phyloP scores from a whole-genome alignment of 2,329 filamentous ascomycete species.

The Calonectria hawksworthii region DNA sequence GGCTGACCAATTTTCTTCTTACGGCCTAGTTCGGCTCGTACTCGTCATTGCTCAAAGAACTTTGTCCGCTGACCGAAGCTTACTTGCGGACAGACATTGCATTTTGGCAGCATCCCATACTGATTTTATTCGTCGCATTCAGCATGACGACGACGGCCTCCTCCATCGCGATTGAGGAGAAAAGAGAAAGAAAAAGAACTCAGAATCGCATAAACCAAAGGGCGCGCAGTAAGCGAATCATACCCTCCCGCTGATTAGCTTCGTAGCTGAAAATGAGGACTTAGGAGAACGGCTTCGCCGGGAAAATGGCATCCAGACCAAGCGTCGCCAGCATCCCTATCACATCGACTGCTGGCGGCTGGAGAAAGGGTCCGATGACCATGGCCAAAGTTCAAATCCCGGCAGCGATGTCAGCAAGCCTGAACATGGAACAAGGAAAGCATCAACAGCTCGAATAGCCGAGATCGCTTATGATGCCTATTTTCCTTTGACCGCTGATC shows the following conservation, averaged over 20 bases:
- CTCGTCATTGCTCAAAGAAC: background rate
- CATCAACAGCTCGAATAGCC: no score
- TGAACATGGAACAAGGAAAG: no score
- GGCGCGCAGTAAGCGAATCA: slow-evolving; percentile 27
- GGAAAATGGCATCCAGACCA: background rate
- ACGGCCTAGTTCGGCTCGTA: background rate
- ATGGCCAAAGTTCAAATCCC: background rate
- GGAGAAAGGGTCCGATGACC: background rate
- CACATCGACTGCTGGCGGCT: slow-evolving; percentile 33
- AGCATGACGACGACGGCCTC: background rate
- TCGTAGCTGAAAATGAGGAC: background rate
- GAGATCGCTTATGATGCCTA: fast-evolving
- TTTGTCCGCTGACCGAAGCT: background rate
- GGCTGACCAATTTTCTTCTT: slow-evolving; percentile 31
- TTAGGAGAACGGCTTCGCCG: slow-evolving; percentile 24
- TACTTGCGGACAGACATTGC: background rate
- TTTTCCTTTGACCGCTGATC: slow-evolving; percentile 16
- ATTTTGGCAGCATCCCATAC: background rate
- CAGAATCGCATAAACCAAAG: slow-evolving; percentile 37
- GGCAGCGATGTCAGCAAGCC: background rate
- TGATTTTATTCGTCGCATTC: background rate
- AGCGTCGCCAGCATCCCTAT: slow-evolving; percentile 10
- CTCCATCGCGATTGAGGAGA: background rate
- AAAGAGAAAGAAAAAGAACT: slow-evolving; percentile 21
- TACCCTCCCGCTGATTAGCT: background rate